Conservation (phyloP, 1,284 basidiomycete species). For the Hymenochaete sp. region DNA sequence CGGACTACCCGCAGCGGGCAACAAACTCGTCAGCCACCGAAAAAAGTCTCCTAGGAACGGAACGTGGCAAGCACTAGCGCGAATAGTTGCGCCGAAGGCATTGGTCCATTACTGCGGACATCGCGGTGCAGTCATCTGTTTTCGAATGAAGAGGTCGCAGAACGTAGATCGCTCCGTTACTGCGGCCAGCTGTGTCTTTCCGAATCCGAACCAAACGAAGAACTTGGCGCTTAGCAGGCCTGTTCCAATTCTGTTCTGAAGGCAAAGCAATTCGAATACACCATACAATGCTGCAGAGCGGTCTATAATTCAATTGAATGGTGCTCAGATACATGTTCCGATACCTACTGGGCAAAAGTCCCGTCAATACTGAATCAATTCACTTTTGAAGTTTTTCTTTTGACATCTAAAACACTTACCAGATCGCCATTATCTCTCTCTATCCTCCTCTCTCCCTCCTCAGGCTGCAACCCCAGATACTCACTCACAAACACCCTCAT, state of each 20-base stretch:
- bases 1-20: too few relatives aligned
- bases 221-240: not conserved
- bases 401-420: too few relatives aligned
- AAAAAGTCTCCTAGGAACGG: too few relatives aligned
- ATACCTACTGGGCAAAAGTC: conserved; percentile 11
- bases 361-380: not conserved
- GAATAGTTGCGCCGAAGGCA: too few relatives aligned
- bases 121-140: too few relatives aligned
- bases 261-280: conserved; percentile 2
- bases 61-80: too few relatives aligned
- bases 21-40: too few relatives aligned
- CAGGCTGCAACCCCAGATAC: conserved; percentile 65
- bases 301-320: conserved; percentile 12
- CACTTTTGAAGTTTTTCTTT: not conserved
- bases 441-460: conserved; percentile 34
- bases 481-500: conserved; percentile 84
- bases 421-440: conserved; percentile 15
- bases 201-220: not conserved
- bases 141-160: too few relatives aligned
- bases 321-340: not conserved
- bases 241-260: too few relatives aligned
- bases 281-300: not conserved
- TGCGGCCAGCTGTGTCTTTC: too few relatives aligned
- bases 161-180: too few relatives aligned
- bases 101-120: too few relatives aligned